Evolutionary conservation across 306 rosid genomes (phyloP), one percentile per base, ranked within the genome.

Genomic region (Castanea crenata): DNA sequence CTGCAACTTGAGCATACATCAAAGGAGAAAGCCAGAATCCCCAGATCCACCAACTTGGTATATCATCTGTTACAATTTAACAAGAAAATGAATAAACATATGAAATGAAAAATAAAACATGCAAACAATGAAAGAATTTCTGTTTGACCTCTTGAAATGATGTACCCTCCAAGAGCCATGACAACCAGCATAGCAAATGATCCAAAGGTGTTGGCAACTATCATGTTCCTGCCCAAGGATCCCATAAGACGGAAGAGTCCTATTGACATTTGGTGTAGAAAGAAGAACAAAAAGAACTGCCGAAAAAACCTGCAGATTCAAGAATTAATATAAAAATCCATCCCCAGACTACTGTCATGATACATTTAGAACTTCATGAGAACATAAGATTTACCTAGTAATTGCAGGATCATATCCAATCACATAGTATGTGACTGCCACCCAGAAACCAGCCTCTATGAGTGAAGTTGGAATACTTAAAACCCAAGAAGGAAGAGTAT

Each of bases 21-120:
- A 96, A 90, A 76, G 99, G 99, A 79, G 99, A 96, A 87, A 94
- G 57, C 97, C 97, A 96, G 88, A 86, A 96, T 75, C 99, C 99
- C 99, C 99, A 96, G 72, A 96, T 86, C 99, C 99, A 96, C 99
- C 99, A 96, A 57, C 54, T 87, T 20, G 99, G 98, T 70, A 96
- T 85, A 52, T 46, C 88, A 82, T 91, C 98, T 96, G 92, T 75
- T 74, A 75, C 71, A 87, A 80, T 63, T 65, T 19, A 83, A 78
- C 25, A 46, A 79, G 49, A 81, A 72, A 55, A 75, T 70, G 68
- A 82, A 71, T 27, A 55, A 55, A 52, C 69, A 71, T 31, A 31
- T 31, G 54, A 59, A 77, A 77, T 55, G n/a, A 49, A 67, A 79
- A 19, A 51, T 11, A 64, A 75, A 69, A 83, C 73, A 74, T 5